Percentiles rank a stretch among this genome's conserved stretches.
Evolutionary conservation across 306 rosid genomes (phyloP).

Genomic region (Medicago lupulina): DNA sequence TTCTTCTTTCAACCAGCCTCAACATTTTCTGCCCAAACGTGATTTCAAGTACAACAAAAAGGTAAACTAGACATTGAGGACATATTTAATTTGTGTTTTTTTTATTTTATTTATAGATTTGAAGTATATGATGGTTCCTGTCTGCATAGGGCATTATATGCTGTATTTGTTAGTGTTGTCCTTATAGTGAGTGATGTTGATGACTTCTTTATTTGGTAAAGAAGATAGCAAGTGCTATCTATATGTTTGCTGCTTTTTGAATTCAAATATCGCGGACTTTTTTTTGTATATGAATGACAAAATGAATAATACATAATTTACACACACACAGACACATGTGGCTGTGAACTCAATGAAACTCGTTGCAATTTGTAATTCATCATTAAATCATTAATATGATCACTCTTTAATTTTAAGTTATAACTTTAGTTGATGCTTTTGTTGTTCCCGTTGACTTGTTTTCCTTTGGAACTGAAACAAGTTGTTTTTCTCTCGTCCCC

Average conservation of each 20-base stretch:
- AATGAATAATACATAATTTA: not conserved
- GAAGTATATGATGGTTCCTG: constrained; percentile 17
- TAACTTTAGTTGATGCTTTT: constrained; percentile 1
- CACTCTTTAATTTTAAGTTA: not conserved
- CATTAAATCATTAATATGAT: not conserved
- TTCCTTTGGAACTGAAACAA: constrained; percentile 25
- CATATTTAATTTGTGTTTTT: not conserved
- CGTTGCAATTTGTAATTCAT: not conserved
- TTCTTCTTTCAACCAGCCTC: constrained; percentile 72
- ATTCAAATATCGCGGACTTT: constrained; percentile 3
- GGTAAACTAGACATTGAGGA: constrained; percentile 50
- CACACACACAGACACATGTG: not conserved
- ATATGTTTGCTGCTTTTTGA: constrained; percentile 19
- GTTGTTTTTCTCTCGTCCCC: not conserved
- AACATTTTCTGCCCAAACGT: constrained; percentile 92
- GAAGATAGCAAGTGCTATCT: constrained; percentile 18
- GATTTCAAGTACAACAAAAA: constrained; percentile 75
- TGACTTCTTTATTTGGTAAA: constrained; percentile 38
- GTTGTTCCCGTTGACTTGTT: not conserved
- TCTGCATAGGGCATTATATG: constrained; percentile 8
- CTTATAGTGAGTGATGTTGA: constrained; percentile 32
- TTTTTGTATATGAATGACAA: not conserved
- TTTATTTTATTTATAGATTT: constrained; percentile 14
- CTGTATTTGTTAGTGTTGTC: constrained; percentile 26
- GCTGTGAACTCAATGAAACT: constrained; percentile 10